Percentiles rank a stretch among this genome's conserved stretches.
phyloP scores from a whole-genome alignment of 768 basidiomycete species.

The Termitomyces sp. region DNA sequence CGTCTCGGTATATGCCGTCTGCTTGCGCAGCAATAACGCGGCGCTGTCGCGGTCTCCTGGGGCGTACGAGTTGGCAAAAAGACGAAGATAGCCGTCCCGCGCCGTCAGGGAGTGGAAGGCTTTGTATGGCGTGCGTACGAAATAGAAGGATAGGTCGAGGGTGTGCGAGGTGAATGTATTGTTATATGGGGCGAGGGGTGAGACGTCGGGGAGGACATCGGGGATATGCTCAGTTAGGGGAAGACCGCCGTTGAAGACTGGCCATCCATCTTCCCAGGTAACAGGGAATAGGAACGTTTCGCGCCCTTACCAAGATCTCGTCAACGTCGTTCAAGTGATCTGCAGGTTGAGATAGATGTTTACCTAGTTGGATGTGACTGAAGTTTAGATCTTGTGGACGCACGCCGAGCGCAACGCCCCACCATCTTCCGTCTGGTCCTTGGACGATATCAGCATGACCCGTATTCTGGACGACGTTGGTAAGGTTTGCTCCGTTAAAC shows the following conservation, averaged over 20 bases:
- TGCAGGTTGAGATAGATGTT: background rate
- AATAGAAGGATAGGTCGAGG: conserved; percentile 32
- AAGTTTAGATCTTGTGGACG: conserved; percentile 31
- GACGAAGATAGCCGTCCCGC: conserved; percentile 25
- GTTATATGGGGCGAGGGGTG: conserved; percentile 20
- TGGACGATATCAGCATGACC: conserved; percentile 36
- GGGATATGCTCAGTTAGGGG: conserved; percentile 28
- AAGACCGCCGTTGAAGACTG: conserved; percentile 29
- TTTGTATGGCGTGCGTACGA: conserved; percentile 36
- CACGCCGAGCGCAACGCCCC: conserved; percentile 37
- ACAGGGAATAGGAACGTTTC: conserved; percentile 39
- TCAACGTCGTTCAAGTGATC: background rate
- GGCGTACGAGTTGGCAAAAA: conserved; percentile 32
- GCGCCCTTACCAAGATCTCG: conserved; percentile 20
- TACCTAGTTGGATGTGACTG: conserved; percentile 32
- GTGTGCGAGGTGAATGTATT: conserved; percentile 24
- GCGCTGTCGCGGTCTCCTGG: conserved; percentile 35
- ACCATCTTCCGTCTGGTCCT: conserved; percentile 33
- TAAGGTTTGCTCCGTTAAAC: conserved; percentile 33
- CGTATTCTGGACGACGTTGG: conserved; percentile 33
- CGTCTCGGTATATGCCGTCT: conserved; percentile 32
- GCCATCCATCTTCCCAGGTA: conserved; percentile 36
- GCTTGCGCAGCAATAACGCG: conserved; percentile 33
- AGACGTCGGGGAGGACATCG: conserved; percentile 25
- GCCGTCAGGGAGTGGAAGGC: conserved; percentile 28